Evolutionary conservation across 106 monocot genomes (phyloP).

Genomic region (Vanilla planifolia): DNA sequence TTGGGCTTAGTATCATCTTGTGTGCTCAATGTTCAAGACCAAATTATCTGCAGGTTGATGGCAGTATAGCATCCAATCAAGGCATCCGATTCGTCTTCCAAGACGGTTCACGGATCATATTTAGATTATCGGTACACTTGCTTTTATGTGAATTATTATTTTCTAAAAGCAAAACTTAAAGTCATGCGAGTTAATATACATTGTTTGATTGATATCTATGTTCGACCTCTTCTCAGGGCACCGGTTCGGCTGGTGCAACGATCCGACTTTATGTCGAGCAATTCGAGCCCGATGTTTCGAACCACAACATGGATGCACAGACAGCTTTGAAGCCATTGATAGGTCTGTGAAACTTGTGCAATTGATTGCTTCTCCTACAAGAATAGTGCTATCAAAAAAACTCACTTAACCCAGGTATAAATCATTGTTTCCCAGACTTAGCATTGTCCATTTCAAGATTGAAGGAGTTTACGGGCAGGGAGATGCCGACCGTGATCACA

Average conservation of each 20-base stretch:
- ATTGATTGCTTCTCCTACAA: background rate
- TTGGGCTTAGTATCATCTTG: background rate
- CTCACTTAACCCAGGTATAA: background rate
- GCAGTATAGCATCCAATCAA: conserved; percentile 83
- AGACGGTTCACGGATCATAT: conserved; percentile 95
- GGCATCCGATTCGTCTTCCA: conserved; percentile 89
- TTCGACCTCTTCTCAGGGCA: conserved; percentile 52
- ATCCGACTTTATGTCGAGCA: conserved; percentile 85
- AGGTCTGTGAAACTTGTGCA: conserved; percentile 38
- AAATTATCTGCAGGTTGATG: conserved; percentile 63
- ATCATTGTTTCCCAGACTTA: conserved; percentile 37
- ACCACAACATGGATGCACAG: conserved; percentile 84
- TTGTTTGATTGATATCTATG: background rate
- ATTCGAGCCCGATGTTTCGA: conserved; percentile 76
- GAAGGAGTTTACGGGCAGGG: conserved; percentile 87
- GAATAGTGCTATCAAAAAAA: background rate
- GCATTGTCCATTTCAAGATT: conserved; percentile 86
- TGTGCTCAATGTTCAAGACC: background rate
- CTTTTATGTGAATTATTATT: too few species aligned
- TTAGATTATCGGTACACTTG: conserved; percentile 63
- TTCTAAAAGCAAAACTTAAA: background rate
- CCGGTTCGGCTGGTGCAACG: conserved; percentile 93
- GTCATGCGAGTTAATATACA: background rate
- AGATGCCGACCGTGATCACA: conserved; percentile 93
- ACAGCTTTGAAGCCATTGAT: conserved; percentile 78